Evolutionary conservation across 495 filamentous ascomycete genomes (phyloP).

Genomic region (Hypomontagnella submonticulosa): DNA sequence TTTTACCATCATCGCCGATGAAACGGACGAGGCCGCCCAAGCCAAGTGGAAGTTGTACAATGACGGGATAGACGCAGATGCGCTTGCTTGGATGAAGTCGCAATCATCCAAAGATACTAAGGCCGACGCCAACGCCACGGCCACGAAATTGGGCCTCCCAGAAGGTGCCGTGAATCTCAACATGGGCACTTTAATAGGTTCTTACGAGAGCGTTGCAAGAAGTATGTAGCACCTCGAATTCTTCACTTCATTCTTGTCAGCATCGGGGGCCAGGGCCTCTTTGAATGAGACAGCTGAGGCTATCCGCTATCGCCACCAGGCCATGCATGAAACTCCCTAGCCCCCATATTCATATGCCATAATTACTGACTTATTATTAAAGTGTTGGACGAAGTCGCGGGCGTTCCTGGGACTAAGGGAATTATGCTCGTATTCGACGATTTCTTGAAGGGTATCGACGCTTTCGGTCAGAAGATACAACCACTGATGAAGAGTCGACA

Average conservation of each 20-base stretch:
- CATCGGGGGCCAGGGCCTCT: too few species aligned
- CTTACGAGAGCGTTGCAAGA: constrained; percentile 44
- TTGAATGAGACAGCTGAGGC: too few species aligned
- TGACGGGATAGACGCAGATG: constrained; percentile 45
- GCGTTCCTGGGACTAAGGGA: constrained; percentile 47
- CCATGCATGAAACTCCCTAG: too few species aligned
- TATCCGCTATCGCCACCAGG: too few species aligned
- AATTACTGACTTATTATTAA: too few species aligned
- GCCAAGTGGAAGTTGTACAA: constrained; percentile 50
- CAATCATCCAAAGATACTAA: constrained; percentile 47
- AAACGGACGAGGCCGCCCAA: constrained; percentile 46
- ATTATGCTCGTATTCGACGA: constrained; percentile 52
- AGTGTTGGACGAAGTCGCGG: constrained; percentile 47
- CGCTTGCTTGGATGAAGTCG: constrained; percentile 47
- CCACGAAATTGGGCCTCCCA: constrained; percentile 37
- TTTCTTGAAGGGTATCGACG: constrained; percentile 45
- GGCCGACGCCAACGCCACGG: constrained; percentile 46
- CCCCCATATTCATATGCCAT: too few species aligned
- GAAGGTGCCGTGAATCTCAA: constrained; percentile 50
- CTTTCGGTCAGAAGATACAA: constrained; percentile 48
- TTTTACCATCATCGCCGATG: constrained; percentile 50
- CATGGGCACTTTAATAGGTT: constrained; percentile 46
- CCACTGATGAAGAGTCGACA: constrained; percentile 45
- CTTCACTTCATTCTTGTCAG: too few species aligned
- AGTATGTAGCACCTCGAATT: constrained; percentile 1